phyloP scores from a whole-genome alignment of 176 grass and related monocot species.

The Juncus inflexus region DNA sequence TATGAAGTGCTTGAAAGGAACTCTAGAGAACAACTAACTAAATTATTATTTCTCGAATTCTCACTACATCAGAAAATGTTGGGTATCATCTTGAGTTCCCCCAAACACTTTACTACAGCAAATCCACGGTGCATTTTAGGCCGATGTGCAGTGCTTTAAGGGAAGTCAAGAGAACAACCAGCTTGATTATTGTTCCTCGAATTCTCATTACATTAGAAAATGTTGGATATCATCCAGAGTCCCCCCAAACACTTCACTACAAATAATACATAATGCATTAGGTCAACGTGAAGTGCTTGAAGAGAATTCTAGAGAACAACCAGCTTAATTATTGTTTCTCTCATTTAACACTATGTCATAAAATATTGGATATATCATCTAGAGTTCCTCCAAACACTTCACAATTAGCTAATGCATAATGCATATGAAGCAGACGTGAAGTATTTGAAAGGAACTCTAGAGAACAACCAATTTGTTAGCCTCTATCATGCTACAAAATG shows the following conservation, averaged over 20 bases:
- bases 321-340: no score
- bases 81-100: constrained; percentile 29
- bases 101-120: constrained; percentile 50
- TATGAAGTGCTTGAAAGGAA: no score
- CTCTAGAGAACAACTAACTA: no score
- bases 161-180: constrained; percentile 9
- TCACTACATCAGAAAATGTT: no score
- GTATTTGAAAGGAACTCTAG: no score
- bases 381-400: no score
- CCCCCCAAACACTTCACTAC: constrained; percentile 40
- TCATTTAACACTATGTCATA: no score
- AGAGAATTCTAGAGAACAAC: constrained; percentile 24
- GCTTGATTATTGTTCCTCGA: not conserved
- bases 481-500: constrained; percentile 6
- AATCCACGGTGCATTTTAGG: not conserved
- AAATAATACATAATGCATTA: not conserved
- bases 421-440: no score
- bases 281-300: constrained; percentile 20
- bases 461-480: constrained; percentile 13
- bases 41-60: no score
- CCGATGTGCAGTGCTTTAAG: constrained; percentile 20
- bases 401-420: no score
- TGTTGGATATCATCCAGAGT: constrained; percentile 26
- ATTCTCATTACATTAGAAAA: not conserved
- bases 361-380: no score